A percentile compares a stretch with the other conserved stretches of the same genome.
phyloP scores from a whole-genome alignment of 257 asterid species.

The Penstemon eatonii region DNA sequence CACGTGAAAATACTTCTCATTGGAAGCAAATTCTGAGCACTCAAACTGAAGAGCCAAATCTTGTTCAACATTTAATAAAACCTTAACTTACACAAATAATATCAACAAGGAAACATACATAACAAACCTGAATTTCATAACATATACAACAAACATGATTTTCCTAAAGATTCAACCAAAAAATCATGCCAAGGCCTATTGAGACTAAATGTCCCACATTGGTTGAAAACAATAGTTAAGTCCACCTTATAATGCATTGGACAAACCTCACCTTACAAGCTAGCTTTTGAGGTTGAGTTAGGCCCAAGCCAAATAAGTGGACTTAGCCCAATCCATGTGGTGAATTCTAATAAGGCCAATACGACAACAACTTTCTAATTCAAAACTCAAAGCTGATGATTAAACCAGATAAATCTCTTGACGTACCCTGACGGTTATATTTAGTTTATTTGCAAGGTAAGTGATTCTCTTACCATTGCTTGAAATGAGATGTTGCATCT shows the following conservation, averaged over 20 bases:
- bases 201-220: too few species aligned
- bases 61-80: not conserved
- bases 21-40: constrained; percentile 14
- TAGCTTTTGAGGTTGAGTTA: too few species aligned
- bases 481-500: not conserved
- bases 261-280: too few species aligned
- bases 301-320: too few species aligned
- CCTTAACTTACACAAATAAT: not conserved
- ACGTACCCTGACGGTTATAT: not conserved
- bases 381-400: not conserved
- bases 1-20: not conserved
- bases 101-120: constrained; percentile 1
- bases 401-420: not conserved
- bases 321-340: too few species aligned
- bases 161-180: not conserved
- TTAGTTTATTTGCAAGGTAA: not conserved
- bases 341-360: too few species aligned
- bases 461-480: not conserved
- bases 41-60: not conserved
- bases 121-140: not conserved
- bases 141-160: not conserved
- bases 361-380: not conserved
- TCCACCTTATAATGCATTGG: too few species aligned
- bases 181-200: not conserved
- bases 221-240: too few species aligned